These are phyloP conservation scores for Flaveria robusta DNA, from an alignment of 129 eudicot species.

Conservation along the genomic window DNA sequence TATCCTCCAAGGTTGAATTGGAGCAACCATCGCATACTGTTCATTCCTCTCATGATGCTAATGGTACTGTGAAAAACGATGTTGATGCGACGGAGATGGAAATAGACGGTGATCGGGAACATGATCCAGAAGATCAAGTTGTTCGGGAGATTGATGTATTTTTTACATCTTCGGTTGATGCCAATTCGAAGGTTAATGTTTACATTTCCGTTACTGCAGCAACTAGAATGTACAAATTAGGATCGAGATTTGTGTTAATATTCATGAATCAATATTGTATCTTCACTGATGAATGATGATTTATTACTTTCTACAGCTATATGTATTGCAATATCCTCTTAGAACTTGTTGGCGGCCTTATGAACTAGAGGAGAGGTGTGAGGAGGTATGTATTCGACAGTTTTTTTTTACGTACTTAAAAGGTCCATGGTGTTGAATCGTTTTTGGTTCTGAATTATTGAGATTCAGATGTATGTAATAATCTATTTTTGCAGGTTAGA, in stretches of 20 bases:
- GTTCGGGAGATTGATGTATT: constrained; percentile 88
- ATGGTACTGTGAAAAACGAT: constrained; percentile 38
- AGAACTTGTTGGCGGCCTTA: constrained; percentile 85
- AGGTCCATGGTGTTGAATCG: background rate
- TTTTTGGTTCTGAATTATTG: constrained; percentile 11
- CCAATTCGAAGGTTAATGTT: constrained; percentile 45
- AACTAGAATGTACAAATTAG: background rate
- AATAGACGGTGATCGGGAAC: constrained; percentile 35
- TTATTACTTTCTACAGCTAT: constrained; percentile 45
- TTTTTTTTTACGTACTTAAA: constrained; percentile 3
- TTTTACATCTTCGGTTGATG: constrained; percentile 44
- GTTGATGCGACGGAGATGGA: constrained; percentile 36
- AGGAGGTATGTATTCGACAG: constrained; percentile 49
- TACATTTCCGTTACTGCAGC: background rate
- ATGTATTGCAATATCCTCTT: constrained; percentile 79
- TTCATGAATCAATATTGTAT: background rate
- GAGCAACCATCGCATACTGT: constrained; percentile 12
- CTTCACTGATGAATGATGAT: constrained; percentile 2
- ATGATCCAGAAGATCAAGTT: constrained; percentile 49
- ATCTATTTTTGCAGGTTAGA: constrained; percentile 59
- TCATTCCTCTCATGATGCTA: constrained; percentile 12
- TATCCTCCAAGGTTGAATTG: constrained; percentile 4
- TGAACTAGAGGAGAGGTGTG: constrained; percentile 73
- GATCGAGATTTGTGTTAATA: background rate
- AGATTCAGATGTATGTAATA: constrained; percentile 7